These are phyloP conservation scores for Saturnispora silvae DNA, from an alignment of 805 yeast genomes.

Conservation along the genomic window DNA sequence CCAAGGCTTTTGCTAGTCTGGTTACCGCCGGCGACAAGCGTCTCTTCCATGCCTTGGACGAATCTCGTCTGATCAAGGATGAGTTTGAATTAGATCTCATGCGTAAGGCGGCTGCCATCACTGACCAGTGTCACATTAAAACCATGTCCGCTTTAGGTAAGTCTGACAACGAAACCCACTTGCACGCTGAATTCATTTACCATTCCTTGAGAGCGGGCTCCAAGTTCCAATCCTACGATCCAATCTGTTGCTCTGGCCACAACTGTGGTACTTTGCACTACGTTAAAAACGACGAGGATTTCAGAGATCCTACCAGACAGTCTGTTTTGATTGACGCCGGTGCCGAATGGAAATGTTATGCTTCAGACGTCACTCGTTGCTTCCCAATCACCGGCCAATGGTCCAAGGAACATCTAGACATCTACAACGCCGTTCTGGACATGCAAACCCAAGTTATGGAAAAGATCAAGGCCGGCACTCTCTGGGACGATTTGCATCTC, in stretches of 20 bases:
- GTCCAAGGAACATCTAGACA: slow-evolving; percentile 75
- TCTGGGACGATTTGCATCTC: slow-evolving; percentile 79
- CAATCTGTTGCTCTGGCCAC: slow-evolving; percentile 91
- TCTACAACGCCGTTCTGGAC: slow-evolving; percentile 66
- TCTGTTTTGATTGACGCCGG: slow-evolving; percentile 90
- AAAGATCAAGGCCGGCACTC: slow-evolving; percentile 68
- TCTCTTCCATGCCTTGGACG: slow-evolving; percentile 72
- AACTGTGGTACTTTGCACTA: slow-evolving; percentile 88
- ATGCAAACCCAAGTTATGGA: slow-evolving; percentile 73
- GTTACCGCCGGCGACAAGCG: slow-evolving; percentile 36
- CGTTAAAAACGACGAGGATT: slow-evolving; percentile 53
- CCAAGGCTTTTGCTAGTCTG: slow-evolving; percentile 23
- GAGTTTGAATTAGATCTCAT: slow-evolving; percentile 65
- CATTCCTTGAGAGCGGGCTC: slow-evolving; percentile 93
- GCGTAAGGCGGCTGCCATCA: slow-evolving; percentile 72
- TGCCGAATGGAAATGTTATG: slow-evolving; percentile 91
- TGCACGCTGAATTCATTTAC: slow-evolving; percentile 91
- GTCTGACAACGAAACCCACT: slow-evolving; percentile 78
- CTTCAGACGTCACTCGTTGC: slow-evolving; percentile 89
- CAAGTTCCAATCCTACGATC: slow-evolving; percentile 81
- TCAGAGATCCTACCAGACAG: slow-evolving; percentile 40
- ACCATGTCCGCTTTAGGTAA: slow-evolving; percentile 90
- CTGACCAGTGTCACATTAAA: slow-evolving; percentile 81
- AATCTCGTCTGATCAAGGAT: slow-evolving; percentile 78
- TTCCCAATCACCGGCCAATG: slow-evolving; percentile 89